phyloP scores from a whole-genome alignment of 352 stramenopile species.

The Globisporangium echinulatum region DNA sequence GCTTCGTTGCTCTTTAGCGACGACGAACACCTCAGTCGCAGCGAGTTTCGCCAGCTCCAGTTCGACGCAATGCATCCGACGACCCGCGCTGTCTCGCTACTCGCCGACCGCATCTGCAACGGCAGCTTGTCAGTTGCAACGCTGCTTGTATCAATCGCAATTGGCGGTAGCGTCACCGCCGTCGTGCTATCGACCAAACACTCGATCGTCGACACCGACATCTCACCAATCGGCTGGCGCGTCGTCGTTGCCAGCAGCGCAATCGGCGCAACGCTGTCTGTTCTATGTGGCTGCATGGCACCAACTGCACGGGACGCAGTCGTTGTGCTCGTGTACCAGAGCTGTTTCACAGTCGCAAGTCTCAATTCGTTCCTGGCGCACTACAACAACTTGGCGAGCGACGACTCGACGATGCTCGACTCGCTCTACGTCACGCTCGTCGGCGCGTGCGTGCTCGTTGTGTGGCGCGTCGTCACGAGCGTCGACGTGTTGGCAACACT shows the following conservation, averaged over 20 bases:
- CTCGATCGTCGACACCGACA: slow-evolving; percentile 9
- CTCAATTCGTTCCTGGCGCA: slow-evolving; percentile 58
- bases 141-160: slow-evolving; percentile 9
- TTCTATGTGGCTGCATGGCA: slow-evolving; percentile 39
- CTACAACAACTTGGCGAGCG: slow-evolving; percentile 25
- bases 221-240: slow-evolving; percentile 13
- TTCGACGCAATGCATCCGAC: slow-evolving; percentile 23
- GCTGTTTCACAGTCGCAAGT: slow-evolving; percentile 42
- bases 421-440: slow-evolving; percentile 53
- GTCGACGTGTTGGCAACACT: slow-evolving; percentile 48
- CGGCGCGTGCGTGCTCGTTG: slow-evolving; percentile 37
- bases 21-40: slow-evolving; percentile 9
- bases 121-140: slow-evolving; percentile 11
- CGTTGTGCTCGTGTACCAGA: slow-evolving; percentile 42
- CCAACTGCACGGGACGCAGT: slow-evolving; percentile 29
- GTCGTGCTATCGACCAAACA: slow-evolving; percentile 6
- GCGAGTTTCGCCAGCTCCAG: slow-evolving; percentile 18
- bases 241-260: slow-evolving; percentile 22
- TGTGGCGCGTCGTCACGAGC: slow-evolving; percentile 50
- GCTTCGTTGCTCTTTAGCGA: slow-evolving; percentile 5
- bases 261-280: slow-evolving; percentile 18
- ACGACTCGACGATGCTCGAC: slow-evolving; percentile 46
- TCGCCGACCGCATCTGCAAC: slow-evolving; percentile 22
- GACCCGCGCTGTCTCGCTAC: slow-evolving; percentile 16
- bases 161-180: slow-evolving; percentile 10